These are phyloP conservation scores for Euclidium syriacum DNA, from an alignment of 345 rosid genomes.

Conservation along the genomic window DNA sequence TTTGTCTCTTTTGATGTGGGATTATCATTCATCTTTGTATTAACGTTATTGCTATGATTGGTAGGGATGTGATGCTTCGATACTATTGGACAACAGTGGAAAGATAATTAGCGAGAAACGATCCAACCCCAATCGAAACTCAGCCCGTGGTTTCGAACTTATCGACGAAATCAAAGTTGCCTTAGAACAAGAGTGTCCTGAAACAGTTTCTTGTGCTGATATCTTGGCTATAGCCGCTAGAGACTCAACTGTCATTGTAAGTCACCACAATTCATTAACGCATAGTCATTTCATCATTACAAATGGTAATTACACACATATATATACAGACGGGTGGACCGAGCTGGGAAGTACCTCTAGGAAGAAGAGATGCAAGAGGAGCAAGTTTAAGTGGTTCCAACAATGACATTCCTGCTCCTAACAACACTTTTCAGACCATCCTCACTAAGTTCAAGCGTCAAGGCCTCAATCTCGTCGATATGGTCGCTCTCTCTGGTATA, in stretches of 20 bases:
- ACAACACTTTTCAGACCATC: slow-evolving; percentile 55
- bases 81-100: slow-evolving; percentile 61
- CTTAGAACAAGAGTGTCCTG: slow-evolving; percentile 68
- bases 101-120: slow-evolving; percentile 60
- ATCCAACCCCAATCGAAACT: slow-evolving; percentile 68
- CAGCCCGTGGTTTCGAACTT: slow-evolving; percentile 79
- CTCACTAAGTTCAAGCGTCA: slow-evolving; percentile 50
- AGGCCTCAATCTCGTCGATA: slow-evolving; percentile 62
- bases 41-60: too few species aligned
- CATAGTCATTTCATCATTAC: neutral
- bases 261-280: slow-evolving; percentile 3
- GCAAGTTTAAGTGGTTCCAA: slow-evolving; percentile 81
- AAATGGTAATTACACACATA: neutral
- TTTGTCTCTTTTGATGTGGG: too few species aligned
- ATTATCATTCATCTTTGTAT: too few species aligned
- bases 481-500: slow-evolving; percentile 70
- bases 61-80: slow-evolving; percentile 85
- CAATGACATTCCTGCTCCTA: slow-evolving; percentile 65
- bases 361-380: slow-evolving; percentile 66
- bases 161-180: slow-evolving; percentile 75
- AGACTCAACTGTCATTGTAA: slow-evolving; percentile 84
- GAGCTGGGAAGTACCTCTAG: slow-evolving; percentile 78
- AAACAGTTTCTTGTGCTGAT: slow-evolving; percentile 83
- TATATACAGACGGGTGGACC: slow-evolving; percentile 69
- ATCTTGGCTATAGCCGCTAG: slow-evolving; percentile 73